These are phyloP conservation scores for Fusarium sp. DNA, from an alignment of 2,329 filamentous ascomycete species.

Conservation along the genomic window DNA sequence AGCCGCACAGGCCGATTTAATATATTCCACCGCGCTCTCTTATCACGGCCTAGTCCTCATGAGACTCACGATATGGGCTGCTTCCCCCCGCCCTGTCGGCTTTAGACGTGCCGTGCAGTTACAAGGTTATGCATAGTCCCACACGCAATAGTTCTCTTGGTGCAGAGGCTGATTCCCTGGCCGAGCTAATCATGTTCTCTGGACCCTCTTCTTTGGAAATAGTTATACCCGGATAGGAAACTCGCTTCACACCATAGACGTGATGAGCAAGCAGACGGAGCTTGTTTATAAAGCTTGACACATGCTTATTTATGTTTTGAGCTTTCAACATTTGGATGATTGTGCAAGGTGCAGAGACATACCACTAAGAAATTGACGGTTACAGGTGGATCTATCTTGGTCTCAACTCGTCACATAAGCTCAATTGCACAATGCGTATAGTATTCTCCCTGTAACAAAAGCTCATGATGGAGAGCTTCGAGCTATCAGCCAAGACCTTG, in stretches of 20 bases:
- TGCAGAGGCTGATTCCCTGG: conserved; percentile 2
- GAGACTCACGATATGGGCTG: conserved; percentile 7
- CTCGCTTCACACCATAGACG: conserved; percentile 1
- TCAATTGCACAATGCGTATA: background rate
- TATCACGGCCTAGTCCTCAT: background rate
- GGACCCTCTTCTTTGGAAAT: conserved; percentile 17
- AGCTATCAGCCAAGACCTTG: background rate
- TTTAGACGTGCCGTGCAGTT: conserved; percentile 31
- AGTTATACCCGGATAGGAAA: conserved; percentile 25
- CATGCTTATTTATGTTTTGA: conserved; percentile 7
- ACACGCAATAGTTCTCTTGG: conserved; percentile 9
- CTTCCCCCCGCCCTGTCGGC: conserved; percentile 32
- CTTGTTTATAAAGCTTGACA: background rate
- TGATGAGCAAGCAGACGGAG: background rate
- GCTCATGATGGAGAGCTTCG: background rate
- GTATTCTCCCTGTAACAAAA: background rate
- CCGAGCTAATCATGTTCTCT: conserved; percentile 2
- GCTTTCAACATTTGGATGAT: background rate
- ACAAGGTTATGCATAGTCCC: conserved; percentile 20
- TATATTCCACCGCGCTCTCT: background rate
- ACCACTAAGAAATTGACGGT: background rate
- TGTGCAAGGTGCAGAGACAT: background rate
- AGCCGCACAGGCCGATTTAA: background rate
- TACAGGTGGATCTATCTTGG: background rate
- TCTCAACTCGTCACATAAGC: background rate